Conservation (phyloP, 2,329 filamentous ascomycete species). For the Botrytis fragariae region DNA sequence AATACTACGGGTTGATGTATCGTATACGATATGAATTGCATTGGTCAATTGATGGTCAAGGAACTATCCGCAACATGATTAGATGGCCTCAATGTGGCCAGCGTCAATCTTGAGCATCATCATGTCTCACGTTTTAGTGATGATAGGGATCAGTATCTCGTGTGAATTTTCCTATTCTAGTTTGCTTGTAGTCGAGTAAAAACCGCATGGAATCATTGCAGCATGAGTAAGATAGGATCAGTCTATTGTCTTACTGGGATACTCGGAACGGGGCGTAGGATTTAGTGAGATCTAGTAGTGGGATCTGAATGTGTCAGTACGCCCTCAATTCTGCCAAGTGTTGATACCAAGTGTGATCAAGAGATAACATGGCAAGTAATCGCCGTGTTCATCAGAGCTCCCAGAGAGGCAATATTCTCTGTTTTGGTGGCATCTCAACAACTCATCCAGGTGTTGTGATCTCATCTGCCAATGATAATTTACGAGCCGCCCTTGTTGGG, state of each 20-base stretch:
- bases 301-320: background rate
- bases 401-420: background rate
- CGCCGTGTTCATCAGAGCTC: background rate
- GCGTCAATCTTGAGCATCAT: conserved; percentile 11
- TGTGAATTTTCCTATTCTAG: background rate
- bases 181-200: background rate
- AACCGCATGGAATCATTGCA: background rate
- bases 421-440: background rate
- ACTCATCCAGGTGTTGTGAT: background rate
- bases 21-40: background rate
- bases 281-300: background rate
- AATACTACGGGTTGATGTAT: conserved; percentile 7
- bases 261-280: background rate
- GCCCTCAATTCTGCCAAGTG: background rate
- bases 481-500: conserved; percentile 1
- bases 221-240: background rate
- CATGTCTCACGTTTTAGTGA: background rate
- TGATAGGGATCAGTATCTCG: conserved; percentile 4
- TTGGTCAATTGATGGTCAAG: background rate
- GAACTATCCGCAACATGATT: background rate
- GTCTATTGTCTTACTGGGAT: background rate
- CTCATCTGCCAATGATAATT: background rate
- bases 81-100: conserved; percentile 10
- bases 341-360: background rate
- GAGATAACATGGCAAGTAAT: background rate